A percentile compares a stretch with the other conserved stretches of the same genome.
Conservation (phyloP, 2,329 filamentous ascomycete species). For the Alternaria metachromatica region DNA sequence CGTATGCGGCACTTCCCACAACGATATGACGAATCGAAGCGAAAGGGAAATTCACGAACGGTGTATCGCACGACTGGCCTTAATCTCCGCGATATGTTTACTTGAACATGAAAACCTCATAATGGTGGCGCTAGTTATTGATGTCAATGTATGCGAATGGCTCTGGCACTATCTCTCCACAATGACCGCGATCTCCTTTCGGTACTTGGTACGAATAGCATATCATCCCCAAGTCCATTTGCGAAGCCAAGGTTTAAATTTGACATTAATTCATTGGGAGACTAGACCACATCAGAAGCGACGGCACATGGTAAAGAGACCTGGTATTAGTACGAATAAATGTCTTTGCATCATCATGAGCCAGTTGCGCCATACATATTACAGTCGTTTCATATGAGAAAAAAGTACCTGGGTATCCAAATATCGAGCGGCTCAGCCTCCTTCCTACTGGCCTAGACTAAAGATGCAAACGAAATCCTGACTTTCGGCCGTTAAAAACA, state of each 20-base stretch:
- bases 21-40: neutral
- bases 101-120: neutral
- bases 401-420: slow-evolving; percentile 1
- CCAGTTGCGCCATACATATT: neutral
- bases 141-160: neutral
- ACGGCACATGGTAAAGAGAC: neutral
- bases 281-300: neutral
- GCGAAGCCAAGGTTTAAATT: neutral
- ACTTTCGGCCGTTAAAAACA: neutral
- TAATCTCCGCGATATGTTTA: neutral
- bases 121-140: neutral
- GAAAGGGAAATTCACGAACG: neutral
- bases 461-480: neutral
- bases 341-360: neutral
- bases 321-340: neutral
- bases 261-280: neutral
- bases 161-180: neutral
- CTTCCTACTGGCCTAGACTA: neutral
- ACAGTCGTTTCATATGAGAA: neutral
- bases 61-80: neutral
- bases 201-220: neutral
- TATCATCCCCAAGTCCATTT: neutral
- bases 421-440: neutral
- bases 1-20: neutral
- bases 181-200: neutral